phyloP scores from a whole-genome alignment of 495 filamentous ascomycete genomes.

The Penicillium turbatum region DNA sequence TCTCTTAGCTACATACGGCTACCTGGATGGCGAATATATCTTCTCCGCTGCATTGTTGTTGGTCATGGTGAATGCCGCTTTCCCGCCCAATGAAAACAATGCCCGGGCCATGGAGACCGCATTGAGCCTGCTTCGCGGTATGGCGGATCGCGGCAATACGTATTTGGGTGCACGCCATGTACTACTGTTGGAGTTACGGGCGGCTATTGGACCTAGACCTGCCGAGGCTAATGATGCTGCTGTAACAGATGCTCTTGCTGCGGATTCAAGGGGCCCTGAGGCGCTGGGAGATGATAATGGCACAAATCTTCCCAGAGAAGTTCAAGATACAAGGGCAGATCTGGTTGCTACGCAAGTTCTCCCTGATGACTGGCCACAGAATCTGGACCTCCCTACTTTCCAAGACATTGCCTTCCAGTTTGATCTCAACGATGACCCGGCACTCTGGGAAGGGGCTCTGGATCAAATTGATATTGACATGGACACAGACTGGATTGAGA shows the following conservation, averaged over 20 bases:
- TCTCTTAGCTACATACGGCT: constrained; percentile 44
- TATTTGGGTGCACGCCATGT: constrained; percentile 42
- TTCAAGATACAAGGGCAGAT: background rate
- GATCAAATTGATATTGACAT: constrained; percentile 39
- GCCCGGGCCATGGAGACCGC: constrained; percentile 40
- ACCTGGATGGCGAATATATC: constrained; percentile 47
- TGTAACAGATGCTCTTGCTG: background rate
- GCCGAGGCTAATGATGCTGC: background rate
- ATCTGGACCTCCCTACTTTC: constrained; percentile 24
- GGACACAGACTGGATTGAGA: constrained; percentile 42
- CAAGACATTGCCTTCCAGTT: constrained; percentile 36
- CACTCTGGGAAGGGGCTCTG: constrained; percentile 37
- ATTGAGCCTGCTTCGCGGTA: constrained; percentile 37
- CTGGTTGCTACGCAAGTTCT: background rate
- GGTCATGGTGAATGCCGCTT: constrained; percentile 48
- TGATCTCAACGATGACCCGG: constrained; percentile 35
- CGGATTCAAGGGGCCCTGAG: constrained; percentile 2
- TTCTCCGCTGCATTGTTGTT: constrained; percentile 48
- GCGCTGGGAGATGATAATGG: constrained; percentile 19
- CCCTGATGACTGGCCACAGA: constrained; percentile 19
- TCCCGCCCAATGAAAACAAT: constrained; percentile 38
- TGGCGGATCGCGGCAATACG: constrained; percentile 47
- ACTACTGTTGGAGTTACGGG: constrained; percentile 34
- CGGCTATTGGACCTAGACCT: constrained; percentile 25
- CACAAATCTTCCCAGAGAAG: background rate